Percentiles rank a stretch among this genome's conserved stretches.
Conservation (phyloP, 1,284 basidiomycete species). For the Tremellales sp. region DNA sequence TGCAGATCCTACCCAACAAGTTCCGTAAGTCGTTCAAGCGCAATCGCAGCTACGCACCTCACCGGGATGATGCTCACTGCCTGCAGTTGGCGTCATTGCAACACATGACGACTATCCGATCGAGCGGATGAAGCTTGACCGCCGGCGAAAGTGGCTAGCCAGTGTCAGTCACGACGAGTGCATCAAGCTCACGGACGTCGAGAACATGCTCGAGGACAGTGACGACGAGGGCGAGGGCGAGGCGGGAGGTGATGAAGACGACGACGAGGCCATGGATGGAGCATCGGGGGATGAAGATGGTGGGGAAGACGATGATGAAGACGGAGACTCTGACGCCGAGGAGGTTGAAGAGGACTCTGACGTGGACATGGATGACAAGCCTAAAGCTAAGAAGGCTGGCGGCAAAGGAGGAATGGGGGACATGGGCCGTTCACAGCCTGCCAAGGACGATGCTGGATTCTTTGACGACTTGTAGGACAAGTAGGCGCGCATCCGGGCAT, state of each 20-base stretch:
- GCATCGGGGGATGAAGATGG: conserved; percentile 12
- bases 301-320: conserved; percentile 13
- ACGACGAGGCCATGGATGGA: conserved; percentile 13
- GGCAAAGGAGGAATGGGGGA: conserved; percentile 20
- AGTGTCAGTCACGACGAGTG: conserved; percentile 89
- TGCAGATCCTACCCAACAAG: conserved; percentile 84
- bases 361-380: conserved; percentile 40
- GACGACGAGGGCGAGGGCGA: conserved; percentile 53
- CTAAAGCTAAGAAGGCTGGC: conserved; percentile 57
- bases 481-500: no score
- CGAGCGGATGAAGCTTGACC: conserved; percentile 67
- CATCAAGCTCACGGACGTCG: conserved; percentile 77
- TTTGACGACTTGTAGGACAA: conserved; percentile 25
- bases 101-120: conserved; percentile 88
- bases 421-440: conserved; percentile 8
- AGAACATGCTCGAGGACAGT: conserved; percentile 58
- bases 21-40: conserved; percentile 50
- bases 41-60: neutral
- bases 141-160: conserved; percentile 73
- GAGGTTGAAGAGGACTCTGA: conserved; percentile 40
- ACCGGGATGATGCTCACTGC: neutral
- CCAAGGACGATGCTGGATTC: conserved; percentile 14
- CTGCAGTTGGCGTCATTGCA: conserved; percentile 71
- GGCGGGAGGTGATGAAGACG: conserved; percentile 51
- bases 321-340: conserved; percentile 17